Conservation (phyloP, 2,329 filamentous ascomycete genomes). For the Fusarium dimerum region DNA sequence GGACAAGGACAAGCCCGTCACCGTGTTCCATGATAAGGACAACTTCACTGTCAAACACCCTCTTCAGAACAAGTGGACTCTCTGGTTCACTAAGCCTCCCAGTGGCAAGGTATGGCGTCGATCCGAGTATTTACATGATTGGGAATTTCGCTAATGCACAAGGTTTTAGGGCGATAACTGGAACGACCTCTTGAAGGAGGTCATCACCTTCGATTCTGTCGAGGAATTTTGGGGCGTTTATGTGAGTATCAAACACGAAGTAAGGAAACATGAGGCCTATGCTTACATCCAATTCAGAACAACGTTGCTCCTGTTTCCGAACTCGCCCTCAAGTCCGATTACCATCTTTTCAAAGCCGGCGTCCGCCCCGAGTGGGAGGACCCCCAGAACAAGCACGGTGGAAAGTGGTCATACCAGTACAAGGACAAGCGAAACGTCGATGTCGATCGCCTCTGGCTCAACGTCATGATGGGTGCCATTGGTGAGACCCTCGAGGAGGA, state of each 20-base stretch:
- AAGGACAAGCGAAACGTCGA: slow-evolving; percentile 91
- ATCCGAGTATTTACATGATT: slow-evolving; percentile 1
- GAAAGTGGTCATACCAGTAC: slow-evolving; percentile 98
- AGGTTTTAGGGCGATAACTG: slow-evolving; percentile 85
- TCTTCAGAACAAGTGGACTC: slow-evolving; percentile 94
- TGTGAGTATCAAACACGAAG: slow-evolving; percentile 57
- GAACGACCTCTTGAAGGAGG: slow-evolving; percentile 97
- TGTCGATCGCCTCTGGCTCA: slow-evolving; percentile 94
- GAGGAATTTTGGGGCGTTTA: slow-evolving; percentile 99
- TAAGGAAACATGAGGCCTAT: slow-evolving; percentile 9
- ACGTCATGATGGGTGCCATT: slow-evolving; percentile 94
- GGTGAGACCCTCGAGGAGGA: slow-evolving; percentile 97
- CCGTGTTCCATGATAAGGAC: slow-evolving; percentile 96
- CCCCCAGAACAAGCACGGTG: slow-evolving; percentile 96
- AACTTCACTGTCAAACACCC: slow-evolving; percentile 99
- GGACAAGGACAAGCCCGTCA: slow-evolving; percentile 72
- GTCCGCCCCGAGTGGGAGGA: slow-evolving; percentile 99
- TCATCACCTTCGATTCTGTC: slow-evolving; percentile 97
- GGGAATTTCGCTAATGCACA: slow-evolving; percentile 14
- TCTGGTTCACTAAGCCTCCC: slow-evolving; percentile 99
- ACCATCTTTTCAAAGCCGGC: slow-evolving; percentile 98
- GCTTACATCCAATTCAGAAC: slow-evolving; percentile 62
- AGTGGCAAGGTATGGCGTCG: slow-evolving; percentile 76
- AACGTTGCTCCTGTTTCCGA: slow-evolving; percentile 97
- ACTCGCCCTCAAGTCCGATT: slow-evolving; percentile 95